A percentile compares a stretch with the other conserved stretches of the same genome.
These are phyloP conservation scores for Cladosporium sp. DNA, from an alignment of 2,329 filamentous ascomycete species.

Conservation along the genomic window DNA sequence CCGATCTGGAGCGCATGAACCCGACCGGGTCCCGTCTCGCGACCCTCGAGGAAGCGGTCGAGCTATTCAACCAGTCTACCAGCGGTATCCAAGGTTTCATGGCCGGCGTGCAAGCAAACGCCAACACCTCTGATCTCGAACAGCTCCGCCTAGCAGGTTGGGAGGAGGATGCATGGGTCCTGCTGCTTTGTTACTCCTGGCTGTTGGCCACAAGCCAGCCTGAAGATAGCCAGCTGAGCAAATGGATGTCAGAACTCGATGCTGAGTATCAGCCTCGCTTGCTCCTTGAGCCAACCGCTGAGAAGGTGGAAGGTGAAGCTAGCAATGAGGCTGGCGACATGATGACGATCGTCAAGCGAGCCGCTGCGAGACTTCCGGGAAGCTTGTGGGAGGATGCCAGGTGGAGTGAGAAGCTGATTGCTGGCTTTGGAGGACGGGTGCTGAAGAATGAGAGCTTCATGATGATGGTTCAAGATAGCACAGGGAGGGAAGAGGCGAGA, in stretches of 20 bases:
- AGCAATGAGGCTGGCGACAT: slow-evolving; percentile 29
- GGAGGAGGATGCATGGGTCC: slow-evolving; percentile 40
- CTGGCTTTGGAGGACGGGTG: slow-evolving; percentile 33
- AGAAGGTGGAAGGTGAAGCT: slow-evolving; percentile 19
- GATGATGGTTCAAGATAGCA: slow-evolving; percentile 33
- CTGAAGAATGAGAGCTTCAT: slow-evolving; percentile 34
- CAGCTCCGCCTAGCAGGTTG: slow-evolving; percentile 36
- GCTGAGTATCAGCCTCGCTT: slow-evolving; percentile 12
- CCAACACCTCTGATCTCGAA: slow-evolving; percentile 33
- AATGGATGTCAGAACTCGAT: slow-evolving; percentile 11
- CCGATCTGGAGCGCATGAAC: slow-evolving; percentile 12
- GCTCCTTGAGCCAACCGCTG: slow-evolving; percentile 9
- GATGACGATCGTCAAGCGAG: slow-evolving; percentile 27
- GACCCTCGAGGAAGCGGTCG: slow-evolving; percentile 14
- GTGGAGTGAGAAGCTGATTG: slow-evolving; percentile 34
- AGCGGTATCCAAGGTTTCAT: slow-evolving; percentile 29
- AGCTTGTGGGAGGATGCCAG: slow-evolving; percentile 29
- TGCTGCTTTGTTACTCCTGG: slow-evolving; percentile 34
- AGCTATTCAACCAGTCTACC: neutral
- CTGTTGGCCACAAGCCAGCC: slow-evolving; percentile 58
- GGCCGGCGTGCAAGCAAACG: slow-evolving; percentile 34
- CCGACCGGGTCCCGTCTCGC: slow-evolving; percentile 15
- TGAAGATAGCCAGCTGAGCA: slow-evolving; percentile 7
- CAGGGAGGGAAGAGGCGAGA: slow-evolving; percentile 28
- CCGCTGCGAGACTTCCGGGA: slow-evolving; percentile 23